Evolutionary conservation across 2,329 filamentous ascomycete species (phyloP).

Genomic region (Aureobasidium sp.): DNA sequence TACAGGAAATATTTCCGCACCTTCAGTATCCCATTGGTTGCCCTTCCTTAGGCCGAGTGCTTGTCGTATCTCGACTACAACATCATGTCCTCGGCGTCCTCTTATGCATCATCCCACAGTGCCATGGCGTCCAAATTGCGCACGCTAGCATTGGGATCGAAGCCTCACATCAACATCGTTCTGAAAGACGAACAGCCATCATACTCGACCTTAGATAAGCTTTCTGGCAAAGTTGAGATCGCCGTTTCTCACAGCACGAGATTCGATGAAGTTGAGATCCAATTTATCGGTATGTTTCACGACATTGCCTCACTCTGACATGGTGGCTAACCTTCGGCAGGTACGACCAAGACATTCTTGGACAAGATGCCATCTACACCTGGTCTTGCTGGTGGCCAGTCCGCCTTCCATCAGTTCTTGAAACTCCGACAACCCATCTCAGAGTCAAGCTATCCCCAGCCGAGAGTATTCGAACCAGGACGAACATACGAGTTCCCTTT

Average conservation of each 20-base stretch:
- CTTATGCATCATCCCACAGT: conserved; percentile 4
- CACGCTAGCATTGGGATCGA: conserved; percentile 20
- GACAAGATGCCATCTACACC: conserved; percentile 48
- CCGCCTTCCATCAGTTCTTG: conserved; percentile 55
- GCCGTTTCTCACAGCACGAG: conserved; percentile 44
- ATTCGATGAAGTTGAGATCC: conserved; percentile 54
- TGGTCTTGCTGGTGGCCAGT: conserved; percentile 47
- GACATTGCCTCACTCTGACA: conserved; percentile 6
- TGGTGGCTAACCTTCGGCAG: conserved; percentile 26
- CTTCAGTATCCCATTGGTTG: not conserved
- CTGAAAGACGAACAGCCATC: conserved; percentile 35
- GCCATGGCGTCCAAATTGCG: conserved; percentile 14
- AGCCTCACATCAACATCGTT: conserved; percentile 38
- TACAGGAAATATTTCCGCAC: not conserved
- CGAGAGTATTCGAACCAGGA: conserved; percentile 49
- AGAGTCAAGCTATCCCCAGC: conserved; percentile 46
- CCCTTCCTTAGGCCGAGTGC: not conserved
- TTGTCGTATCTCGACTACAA: conserved; percentile 10
- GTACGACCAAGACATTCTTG: conserved; percentile 46
- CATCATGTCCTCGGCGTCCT: conserved; percentile 11
- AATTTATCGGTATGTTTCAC: conserved; percentile 45
- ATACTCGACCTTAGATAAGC: conserved; percentile 52
- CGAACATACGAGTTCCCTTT: conserved; percentile 55
- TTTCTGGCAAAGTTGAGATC: conserved; percentile 49
- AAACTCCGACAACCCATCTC: conserved; percentile 55